A percentile compares a stretch with the other conserved stretches of the same genome.
Conservation (phyloP, 306 rosid species). For the Castanopsis chinensis region DNA sequence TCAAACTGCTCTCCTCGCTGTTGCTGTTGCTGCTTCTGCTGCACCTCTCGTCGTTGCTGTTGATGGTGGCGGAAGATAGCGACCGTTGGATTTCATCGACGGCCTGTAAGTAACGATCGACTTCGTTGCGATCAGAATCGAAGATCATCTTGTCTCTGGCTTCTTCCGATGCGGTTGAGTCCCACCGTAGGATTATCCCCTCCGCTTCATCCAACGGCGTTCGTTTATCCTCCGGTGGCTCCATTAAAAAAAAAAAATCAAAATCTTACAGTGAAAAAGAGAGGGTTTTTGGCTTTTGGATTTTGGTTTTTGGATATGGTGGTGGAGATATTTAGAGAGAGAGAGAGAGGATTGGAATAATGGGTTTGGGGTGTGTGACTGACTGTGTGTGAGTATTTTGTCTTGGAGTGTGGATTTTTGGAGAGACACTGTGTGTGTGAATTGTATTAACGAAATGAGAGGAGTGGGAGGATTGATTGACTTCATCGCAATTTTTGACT, state of each 20-base stretch:
- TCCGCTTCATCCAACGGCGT: conserved; percentile 58
- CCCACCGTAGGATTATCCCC: conserved; percentile 86
- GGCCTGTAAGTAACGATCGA: conserved; percentile 76
- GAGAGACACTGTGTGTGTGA: too few relatives aligned
- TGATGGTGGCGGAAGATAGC: conserved; percentile 59
- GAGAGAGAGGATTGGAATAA: too few relatives aligned
- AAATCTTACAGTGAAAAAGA: neutral
- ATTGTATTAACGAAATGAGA: too few relatives aligned
- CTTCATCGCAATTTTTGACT: too few relatives aligned
- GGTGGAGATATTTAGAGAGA: too few relatives aligned
- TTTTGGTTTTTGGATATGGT: too few relatives aligned
- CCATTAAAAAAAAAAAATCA: conserved; percentile 20
- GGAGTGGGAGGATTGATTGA: too few relatives aligned
- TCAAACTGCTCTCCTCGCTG: conserved; percentile 54
- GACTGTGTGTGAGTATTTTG: too few relatives aligned
- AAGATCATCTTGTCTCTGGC: conserved; percentile 80
- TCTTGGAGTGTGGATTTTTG: too few relatives aligned
- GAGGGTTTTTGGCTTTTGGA: too few relatives aligned
- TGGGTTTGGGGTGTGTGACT: too few relatives aligned
- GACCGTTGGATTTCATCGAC: conserved; percentile 94
- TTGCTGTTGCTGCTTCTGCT: conserved; percentile 37
- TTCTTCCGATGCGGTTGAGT: conserved; percentile 87
- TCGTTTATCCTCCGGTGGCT: conserved; percentile 38
- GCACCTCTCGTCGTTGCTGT: conserved; percentile 3
- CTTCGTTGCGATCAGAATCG: conserved; percentile 67